Base-by-base conservation (phyloP, 2,329 filamentous ascomycete genomes). In the Stachybotrys elegans region DNA sequence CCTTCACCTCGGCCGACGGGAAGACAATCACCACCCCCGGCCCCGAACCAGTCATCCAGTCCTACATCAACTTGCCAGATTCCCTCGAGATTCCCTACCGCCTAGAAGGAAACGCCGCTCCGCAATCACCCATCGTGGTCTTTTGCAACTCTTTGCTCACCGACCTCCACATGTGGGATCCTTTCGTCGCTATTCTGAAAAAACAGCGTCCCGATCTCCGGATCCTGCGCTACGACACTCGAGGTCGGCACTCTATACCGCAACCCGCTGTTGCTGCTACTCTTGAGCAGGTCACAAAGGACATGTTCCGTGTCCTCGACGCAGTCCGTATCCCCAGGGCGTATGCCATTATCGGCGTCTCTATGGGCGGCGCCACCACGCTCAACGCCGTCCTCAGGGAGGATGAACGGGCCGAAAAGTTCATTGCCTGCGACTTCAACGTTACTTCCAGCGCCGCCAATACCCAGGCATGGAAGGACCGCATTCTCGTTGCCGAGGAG, bases 101-200 rank as follows among this genome's bases (percentile, higher is more conserved):
- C 13, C 75, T 95, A 2, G 86, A 93, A 62, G 89, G 89, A 43
- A 85, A 78, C 50, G 56, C 78, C 0, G 73, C 82, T 23, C 78
- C 82, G 0, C 59, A 76, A 17, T 86, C 88, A 0, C 88, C 88
- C 0, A 76, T 85, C 0, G 72, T 95, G 11, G 81, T 88, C 17
- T 84, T 91, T 52, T 76, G 76, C 65, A 94, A 94, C 70, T 91
- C 85, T 1, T 83, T 95, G 40, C 77, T 95, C 7, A 88, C 87
- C 3, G 81, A 84, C 39, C 75, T 84, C 51, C 73, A 78, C 60
- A 93, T 95, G 77, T 95, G 89, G 89, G 85, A 93, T 54, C 72
- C 73, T 2, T 79, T 94, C 47, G 68, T 93, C 1, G 66, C 70
- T 1, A 67, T 78, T n/a, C 75, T 93, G 51, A 74, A 75, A 41